phyloP scores from a whole-genome alignment of 2,329 filamentous ascomycete species.

The Sordariomycetes sp. region DNA sequence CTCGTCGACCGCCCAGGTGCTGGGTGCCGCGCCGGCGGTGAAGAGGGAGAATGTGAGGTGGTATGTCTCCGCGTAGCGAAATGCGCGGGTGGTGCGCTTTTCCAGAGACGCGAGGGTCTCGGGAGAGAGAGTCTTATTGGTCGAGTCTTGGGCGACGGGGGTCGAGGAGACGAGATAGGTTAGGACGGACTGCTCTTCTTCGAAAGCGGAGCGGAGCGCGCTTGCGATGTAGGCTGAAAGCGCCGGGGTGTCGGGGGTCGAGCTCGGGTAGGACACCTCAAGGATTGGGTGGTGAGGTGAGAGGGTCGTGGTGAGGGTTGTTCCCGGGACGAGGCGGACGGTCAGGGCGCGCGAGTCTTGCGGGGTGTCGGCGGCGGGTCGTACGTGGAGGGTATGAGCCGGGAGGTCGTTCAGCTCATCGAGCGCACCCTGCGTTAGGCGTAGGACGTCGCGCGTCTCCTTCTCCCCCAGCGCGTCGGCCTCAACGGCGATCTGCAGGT shows the following conservation, averaged over 20 bases:
- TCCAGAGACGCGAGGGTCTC: slow-evolving; percentile 41
- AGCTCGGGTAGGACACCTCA: slow-evolving; percentile 64
- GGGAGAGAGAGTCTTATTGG: slow-evolving; percentile 30
- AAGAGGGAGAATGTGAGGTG: slow-evolving; percentile 95
- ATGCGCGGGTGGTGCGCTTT: slow-evolving; percentile 67
- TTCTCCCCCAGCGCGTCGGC: slow-evolving; percentile 49
- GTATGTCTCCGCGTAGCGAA: slow-evolving; percentile 88
- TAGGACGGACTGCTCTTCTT: slow-evolving; percentile 80
- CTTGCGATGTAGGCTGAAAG: slow-evolving; percentile 68
- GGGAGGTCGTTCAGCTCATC: slow-evolving; percentile 81
- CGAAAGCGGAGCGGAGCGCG: slow-evolving; percentile 65
- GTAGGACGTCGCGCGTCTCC: slow-evolving; percentile 62
- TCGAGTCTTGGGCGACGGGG: slow-evolving; percentile 27
- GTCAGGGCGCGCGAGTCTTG: slow-evolving; percentile 43
- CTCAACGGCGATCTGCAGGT: slow-evolving; percentile 68
- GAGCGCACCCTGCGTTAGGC: slow-evolving; percentile 71
- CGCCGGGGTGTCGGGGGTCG: slow-evolving; percentile 48
- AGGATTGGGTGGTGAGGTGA: slow-evolving; percentile 58
- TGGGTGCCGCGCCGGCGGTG: slow-evolving; percentile 63
- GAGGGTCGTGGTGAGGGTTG: slow-evolving; percentile 43
- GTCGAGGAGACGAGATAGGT: slow-evolving; percentile 56
- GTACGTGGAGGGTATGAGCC: slow-evolving; percentile 59
- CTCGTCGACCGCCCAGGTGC: slow-evolving; percentile 79
- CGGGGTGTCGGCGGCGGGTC: slow-evolving; percentile 14
- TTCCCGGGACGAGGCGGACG: slow-evolving; percentile 55